Evolutionary conservation across 2,329 filamentous ascomycete genomes (phyloP).

Genomic region (Cladosporium phlei): DNA sequence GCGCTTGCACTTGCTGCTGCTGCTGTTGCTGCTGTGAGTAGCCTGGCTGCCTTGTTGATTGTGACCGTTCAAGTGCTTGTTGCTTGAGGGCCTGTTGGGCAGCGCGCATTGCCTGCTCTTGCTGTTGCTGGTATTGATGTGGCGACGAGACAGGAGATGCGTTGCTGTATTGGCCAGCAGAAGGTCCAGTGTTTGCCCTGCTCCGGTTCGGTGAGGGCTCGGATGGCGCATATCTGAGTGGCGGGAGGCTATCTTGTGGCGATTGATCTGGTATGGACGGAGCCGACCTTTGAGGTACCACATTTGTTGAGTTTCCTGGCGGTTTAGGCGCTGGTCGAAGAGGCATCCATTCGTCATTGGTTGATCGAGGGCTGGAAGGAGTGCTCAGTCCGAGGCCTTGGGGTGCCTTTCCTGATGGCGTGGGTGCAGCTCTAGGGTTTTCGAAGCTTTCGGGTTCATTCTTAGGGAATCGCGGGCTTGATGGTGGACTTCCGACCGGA

Average conservation of each 20-base stretch:
- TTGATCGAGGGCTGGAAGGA: conserved; percentile 36
- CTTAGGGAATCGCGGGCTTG: conserved; percentile 80
- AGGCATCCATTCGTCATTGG: conserved; percentile 47
- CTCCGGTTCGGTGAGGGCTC: conserved; percentile 33
- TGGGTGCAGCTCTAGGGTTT: conserved; percentile 84
- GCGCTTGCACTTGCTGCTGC: conserved; percentile 38
- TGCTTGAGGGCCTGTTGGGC: conserved; percentile 70
- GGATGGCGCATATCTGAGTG: not conserved
- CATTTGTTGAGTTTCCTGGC: conserved; percentile 51
- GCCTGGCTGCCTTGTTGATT: conserved; percentile 58
- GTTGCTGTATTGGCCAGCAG: conserved; percentile 37
- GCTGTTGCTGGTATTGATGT: conserved; percentile 62
- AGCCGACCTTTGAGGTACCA: conserved; percentile 41
- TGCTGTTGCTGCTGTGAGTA: conserved; percentile 32
- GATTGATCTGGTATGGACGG: conserved; percentile 37
- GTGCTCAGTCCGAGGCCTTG: conserved; percentile 40
- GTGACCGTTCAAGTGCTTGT: conserved; percentile 59
- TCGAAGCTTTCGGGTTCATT: conserved; percentile 94
- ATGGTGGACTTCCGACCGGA: conserved; percentile 67
- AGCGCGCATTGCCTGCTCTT: conserved; percentile 75
- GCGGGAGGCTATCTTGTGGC: conserved; percentile 3
- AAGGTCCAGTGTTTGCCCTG: conserved; percentile 43
- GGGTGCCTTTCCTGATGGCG: conserved; percentile 13
- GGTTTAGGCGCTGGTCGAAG: conserved; percentile 82
- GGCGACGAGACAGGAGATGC: conserved; percentile 45